phyloP scores from a whole-genome alignment of 2,329 filamentous ascomycete species.

The Fusarium tricinctum region DNA sequence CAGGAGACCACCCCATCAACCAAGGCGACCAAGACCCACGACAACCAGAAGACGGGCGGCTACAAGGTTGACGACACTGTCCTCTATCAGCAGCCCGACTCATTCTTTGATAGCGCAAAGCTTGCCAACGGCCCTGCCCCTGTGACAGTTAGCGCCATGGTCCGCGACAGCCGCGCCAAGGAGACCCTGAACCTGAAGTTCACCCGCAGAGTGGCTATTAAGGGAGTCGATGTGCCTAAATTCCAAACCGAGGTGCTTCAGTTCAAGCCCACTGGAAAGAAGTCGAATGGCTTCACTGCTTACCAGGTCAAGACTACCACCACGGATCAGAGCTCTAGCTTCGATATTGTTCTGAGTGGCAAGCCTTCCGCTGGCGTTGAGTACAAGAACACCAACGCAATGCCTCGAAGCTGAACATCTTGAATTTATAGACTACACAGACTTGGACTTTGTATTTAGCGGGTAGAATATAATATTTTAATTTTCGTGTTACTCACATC shows the following conservation, averaged over 20 bases:
- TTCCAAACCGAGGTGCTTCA: neutral
- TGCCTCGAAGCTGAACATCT: neutral
- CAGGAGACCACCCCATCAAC: constrained; percentile 45
- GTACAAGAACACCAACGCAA: neutral
- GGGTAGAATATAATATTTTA: neutral
- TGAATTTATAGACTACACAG: neutral
- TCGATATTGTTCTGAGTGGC: constrained; percentile 29
- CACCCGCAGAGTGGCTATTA: neutral
- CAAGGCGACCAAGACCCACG: constrained; percentile 42
- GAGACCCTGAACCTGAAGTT: constrained; percentile 15
- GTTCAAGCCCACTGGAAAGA: constrained; percentile 40
- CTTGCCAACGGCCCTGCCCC: neutral
- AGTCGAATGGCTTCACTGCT: constrained; percentile 7
- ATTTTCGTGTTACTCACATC: neutral
- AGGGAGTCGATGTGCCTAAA: constrained; percentile 10
- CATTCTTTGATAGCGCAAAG: constrained; percentile 36
- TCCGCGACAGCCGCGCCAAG: constrained; percentile 24
- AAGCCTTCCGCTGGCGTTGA: neutral
- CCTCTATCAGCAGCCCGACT: constrained; percentile 46
- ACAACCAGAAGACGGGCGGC: constrained; percentile 43
- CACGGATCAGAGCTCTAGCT: fast-evolving
- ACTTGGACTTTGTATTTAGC: neutral
- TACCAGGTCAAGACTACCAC: constrained; percentile 17
- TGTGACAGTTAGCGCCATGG: constrained; percentile 11
- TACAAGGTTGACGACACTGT: constrained; percentile 51